Evolutionary conservation across 768 basidiomycete species (phyloP).

Genomic region (Russula sp.): DNA sequence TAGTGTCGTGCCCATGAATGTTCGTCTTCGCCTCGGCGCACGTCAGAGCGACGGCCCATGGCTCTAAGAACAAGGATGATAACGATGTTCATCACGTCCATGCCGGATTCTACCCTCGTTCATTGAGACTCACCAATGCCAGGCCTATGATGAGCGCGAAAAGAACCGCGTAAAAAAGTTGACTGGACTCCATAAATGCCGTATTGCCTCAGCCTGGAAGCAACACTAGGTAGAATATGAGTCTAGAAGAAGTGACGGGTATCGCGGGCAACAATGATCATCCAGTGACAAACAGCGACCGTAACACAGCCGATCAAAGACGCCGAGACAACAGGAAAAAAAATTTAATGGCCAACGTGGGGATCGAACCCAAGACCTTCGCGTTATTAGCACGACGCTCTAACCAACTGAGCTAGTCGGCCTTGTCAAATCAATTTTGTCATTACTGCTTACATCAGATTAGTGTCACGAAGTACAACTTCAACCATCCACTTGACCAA

Average conservation of each 20-base stretch:
- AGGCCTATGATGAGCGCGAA: constrained; percentile 10
- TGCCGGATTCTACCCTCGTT: background rate
- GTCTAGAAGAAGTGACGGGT: background rate
- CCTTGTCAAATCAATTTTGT: constrained; percentile 34
- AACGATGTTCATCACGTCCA: constrained; percentile 53
- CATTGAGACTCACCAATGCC: constrained; percentile 20
- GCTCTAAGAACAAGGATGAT: constrained; percentile 97
- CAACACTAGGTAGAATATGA: background rate
- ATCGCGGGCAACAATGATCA: background rate
- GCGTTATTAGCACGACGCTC: constrained; percentile 81
- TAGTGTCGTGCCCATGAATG: constrained; percentile 48
- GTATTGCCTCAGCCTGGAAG: constrained; percentile 4
- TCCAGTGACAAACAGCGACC: background rate
- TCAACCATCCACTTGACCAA: background rate
- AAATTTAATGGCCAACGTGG: constrained; percentile 32
- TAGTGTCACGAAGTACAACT: background rate
- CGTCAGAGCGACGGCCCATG: constrained; percentile 48
- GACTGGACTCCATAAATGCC: constrained; percentile 17
- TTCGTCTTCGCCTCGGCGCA: constrained; percentile 69
- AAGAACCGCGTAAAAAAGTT: constrained; percentile 5
- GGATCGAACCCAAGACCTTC: constrained; percentile 37
- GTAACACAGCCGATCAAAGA: background rate
- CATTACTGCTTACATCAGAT: constrained; percentile 7
- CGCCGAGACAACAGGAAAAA: background rate
- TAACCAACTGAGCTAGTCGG: constrained; percentile 94